Percentiles rank a stretch among this genome's conserved stretches.
phyloP scores from a whole-genome alignment of 1,139 yeast genomes.

The Kodamaea derodonti region DNA sequence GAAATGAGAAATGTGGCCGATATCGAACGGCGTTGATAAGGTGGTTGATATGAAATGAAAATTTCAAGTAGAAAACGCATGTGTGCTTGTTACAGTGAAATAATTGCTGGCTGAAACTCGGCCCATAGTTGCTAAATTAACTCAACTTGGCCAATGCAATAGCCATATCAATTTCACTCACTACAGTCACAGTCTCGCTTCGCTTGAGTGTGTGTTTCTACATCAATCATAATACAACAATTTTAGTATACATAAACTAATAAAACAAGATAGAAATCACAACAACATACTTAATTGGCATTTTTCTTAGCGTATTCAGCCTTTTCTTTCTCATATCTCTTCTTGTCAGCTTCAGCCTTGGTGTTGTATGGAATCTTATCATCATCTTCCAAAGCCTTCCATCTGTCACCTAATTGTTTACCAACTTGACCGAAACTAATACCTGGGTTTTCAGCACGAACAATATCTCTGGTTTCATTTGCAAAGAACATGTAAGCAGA shows the following conservation, averaged over 20 bases:
- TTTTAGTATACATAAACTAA: conserved; percentile 7
- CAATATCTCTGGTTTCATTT: conserved; percentile 92
- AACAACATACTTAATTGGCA: conserved; percentile 10
- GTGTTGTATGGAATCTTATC: conserved; percentile 87
- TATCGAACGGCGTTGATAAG: too few species aligned
- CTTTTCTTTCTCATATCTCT: conserved; percentile 95
- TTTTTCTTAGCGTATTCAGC: conserved; percentile 72
- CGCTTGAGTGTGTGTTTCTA: neutral
- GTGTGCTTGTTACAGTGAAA: too few species aligned
- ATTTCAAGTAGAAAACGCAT: too few species aligned
- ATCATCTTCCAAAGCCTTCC: conserved; percentile 84
- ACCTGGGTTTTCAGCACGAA: conserved; percentile 93
- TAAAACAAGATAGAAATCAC: conserved; percentile 7
- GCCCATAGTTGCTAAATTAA: too few species aligned
- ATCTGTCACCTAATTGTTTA: conserved; percentile 86
- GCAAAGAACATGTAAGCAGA: conserved; percentile 99
- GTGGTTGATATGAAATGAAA: too few species aligned
- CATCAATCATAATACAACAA: conserved; percentile 3
- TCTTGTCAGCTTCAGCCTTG: conserved; percentile 93
- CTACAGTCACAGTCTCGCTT: too few species aligned
- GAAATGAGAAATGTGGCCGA: too few species aligned
- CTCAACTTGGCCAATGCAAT: too few species aligned
- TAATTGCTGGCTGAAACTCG: too few species aligned
- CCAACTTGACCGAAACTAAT: conserved; percentile 91
- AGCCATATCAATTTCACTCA: too few species aligned